Conservation (phyloP, 768 basidiomycete species). For the Cystobasidium ongulense region DNA sequence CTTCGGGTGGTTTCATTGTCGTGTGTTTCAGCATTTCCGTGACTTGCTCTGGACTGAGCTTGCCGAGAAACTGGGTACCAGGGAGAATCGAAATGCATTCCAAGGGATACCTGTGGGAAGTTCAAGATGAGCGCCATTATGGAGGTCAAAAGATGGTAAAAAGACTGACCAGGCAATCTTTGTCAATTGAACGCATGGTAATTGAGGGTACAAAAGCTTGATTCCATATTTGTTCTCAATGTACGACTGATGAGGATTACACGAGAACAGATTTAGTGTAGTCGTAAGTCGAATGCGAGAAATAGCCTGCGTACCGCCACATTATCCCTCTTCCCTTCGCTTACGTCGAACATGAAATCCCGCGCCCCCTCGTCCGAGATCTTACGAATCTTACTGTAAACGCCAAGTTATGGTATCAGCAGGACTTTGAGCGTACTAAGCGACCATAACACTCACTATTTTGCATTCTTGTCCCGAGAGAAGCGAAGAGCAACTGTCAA, state of each 20-base stretch:
- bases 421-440: neutral
- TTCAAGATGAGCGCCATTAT: neutral
- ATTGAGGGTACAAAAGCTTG: neutral
- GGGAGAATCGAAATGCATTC: slow-evolving; percentile 2
- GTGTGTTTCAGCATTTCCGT: slow-evolving; percentile 24
- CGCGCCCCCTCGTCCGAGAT: neutral
- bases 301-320: neutral
- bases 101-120: slow-evolving; percentile 13
- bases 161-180: slow-evolving; percentile 20
- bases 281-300: neutral
- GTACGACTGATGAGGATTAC: neutral
- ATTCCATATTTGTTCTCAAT: slow-evolving; percentile 10
- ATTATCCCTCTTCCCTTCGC: neutral
- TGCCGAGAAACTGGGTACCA: slow-evolving; percentile 4
- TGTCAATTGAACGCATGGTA: slow-evolving; percentile 23
- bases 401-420: neutral
- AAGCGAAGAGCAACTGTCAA: neutral
- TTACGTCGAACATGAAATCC: slow-evolving; percentile 16
- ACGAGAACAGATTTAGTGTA: neutral
- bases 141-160: neutral
- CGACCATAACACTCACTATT: neutral
- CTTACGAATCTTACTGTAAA: slow-evolving; percentile 17
- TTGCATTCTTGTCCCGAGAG: neutral
- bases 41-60: slow-evolving; percentile 17
- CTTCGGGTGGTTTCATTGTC: slow-evolving; percentile 5